Evolutionary conservation across 805 yeast genomes (phyloP).

Genomic region (Ogataea angusta): DNA sequence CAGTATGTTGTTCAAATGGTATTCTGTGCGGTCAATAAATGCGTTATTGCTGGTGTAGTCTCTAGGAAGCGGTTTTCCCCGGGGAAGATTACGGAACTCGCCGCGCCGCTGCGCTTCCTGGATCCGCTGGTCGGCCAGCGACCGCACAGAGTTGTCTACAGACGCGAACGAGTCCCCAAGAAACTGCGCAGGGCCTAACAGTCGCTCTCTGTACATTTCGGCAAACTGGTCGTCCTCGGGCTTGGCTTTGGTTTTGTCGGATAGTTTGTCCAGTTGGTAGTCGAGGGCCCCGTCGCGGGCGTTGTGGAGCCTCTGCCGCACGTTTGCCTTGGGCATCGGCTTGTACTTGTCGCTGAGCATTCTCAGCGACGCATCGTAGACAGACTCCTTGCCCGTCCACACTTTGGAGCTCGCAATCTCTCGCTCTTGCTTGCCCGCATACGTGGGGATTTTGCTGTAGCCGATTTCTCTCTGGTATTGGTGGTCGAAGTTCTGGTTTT

Average conservation of each 20-base stretch:
- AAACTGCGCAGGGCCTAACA: conserved; percentile 55
- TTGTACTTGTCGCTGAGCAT: conserved; percentile 54
- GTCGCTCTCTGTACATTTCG: conserved; percentile 60
- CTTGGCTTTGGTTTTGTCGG: conserved; percentile 15
- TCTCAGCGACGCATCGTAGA: conserved; percentile 45
- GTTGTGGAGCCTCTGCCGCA: conserved; percentile 42
- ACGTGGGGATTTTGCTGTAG: conserved; percentile 39
- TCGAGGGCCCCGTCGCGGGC: conserved; percentile 70
- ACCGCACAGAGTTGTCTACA: conserved; percentile 50
- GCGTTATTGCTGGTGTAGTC: conserved; percentile 44
- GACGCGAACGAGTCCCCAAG: conserved; percentile 40
- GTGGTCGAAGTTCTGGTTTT: conserved; percentile 34
- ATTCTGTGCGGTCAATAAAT: conserved; percentile 66
- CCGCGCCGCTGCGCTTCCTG: conserved; percentile 74
- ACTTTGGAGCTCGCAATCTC: conserved; percentile 50
- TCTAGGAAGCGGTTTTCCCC: conserved; percentile 58
- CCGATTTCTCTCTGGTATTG: conserved; percentile 41
- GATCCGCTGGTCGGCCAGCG: conserved; percentile 72
- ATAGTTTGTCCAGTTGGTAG: conserved; percentile 48
- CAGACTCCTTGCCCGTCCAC: conserved; percentile 58
- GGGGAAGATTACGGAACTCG: conserved; percentile 55
- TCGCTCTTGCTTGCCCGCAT: conserved; percentile 41
- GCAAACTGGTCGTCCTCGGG: conserved; percentile 48
- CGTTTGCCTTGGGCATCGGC: conserved; percentile 30
- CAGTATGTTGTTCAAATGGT: conserved; percentile 74